These are phyloP conservation scores for Vaucheria bursata DNA, from an alignment of 352 stramenopile genomes.

Conservation along the genomic window DNA sequence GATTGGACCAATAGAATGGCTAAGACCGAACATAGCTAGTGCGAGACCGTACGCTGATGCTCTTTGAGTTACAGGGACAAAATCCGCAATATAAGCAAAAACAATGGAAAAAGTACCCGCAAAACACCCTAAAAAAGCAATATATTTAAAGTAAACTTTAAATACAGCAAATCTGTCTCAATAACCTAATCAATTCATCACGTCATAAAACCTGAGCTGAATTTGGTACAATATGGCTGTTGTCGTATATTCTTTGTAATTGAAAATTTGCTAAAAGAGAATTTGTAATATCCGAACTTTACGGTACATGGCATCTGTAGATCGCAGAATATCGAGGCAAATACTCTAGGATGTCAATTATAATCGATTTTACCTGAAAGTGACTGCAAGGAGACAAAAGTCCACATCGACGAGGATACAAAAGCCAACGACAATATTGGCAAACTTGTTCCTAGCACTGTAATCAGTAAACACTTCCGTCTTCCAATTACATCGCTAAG, in stretches of 20 bases:
- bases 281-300: no score
- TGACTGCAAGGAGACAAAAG: conserved; percentile 24
- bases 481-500: conserved; percentile 61
- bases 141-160: no score
- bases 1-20: conserved; percentile 65
- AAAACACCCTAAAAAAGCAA: conserved; percentile 56
- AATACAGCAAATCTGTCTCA: no score
- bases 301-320: no score
- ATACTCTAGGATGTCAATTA: background rate
- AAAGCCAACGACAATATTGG: conserved; percentile 51
- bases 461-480: conserved; percentile 59
- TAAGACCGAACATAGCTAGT: conserved; percentile 67
- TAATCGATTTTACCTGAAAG: conserved; percentile 12
- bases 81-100: conserved; percentile 75
- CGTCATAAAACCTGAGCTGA: no score
- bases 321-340: no score
- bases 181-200: no score
- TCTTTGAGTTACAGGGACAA: conserved; percentile 55
- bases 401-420: conserved; percentile 32
- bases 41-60: conserved; percentile 68
- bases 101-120: conserved; percentile 62
- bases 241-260: no score
- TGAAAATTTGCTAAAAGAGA: no score
- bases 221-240: background rate
- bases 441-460: conserved; percentile 61